Evolutionary conservation across 306 rosid species (phyloP).

Genomic region (Quercus dentata): DNA sequence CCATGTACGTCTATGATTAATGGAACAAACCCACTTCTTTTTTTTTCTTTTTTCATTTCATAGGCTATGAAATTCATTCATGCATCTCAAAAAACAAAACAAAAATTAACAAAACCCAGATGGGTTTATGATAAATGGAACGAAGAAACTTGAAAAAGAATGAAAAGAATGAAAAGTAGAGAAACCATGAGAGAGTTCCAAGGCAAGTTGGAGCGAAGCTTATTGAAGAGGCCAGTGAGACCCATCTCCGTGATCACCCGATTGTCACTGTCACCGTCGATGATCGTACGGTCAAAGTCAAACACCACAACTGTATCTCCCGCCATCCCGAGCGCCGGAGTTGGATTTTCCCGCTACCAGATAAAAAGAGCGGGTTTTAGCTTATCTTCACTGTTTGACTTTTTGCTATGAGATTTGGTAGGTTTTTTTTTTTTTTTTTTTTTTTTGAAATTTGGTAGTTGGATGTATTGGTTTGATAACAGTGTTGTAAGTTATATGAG

Average conservation of each 20-base stretch:
- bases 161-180: background rate
- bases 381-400: too few relatives aligned
- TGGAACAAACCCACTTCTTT: too few relatives aligned
- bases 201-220: constrained; percentile 53
- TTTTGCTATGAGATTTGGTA: too few relatives aligned
- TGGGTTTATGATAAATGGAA: background rate
- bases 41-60: too few relatives aligned
- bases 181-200: constrained; percentile 82
- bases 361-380: too few relatives aligned
- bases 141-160: background rate
- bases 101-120: background rate
- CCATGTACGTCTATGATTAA: too few relatives aligned
- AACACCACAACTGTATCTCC: constrained; percentile 42
- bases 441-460: too few relatives aligned
- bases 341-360: background rate
- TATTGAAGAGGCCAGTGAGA: constrained; percentile 46
- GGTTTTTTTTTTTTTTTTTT: too few relatives aligned
- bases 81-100: background rate
- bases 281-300: constrained; percentile 76
- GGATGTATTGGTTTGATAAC: too few relatives aligned
- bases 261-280: constrained; percentile 78
- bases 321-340: constrained; percentile 34
- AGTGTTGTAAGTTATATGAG: too few relatives aligned
- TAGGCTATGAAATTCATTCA: too few relatives aligned
- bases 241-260: constrained; percentile 66